Percentiles rank a stretch among this genome's conserved stretches.
Conservation (phyloP, 257 asterid species). For the Echites panduratus region DNA sequence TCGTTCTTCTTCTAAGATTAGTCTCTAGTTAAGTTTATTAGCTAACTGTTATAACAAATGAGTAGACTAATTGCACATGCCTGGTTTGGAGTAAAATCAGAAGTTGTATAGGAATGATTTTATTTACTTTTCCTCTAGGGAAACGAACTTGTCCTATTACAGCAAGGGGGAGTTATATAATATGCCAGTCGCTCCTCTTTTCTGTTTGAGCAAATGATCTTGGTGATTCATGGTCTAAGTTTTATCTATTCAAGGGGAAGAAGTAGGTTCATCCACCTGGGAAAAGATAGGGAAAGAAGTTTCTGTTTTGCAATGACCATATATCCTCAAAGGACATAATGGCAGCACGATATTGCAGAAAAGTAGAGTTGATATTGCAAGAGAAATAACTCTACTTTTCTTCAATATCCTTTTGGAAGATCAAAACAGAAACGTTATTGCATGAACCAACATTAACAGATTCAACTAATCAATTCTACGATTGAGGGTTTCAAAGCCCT, state of each 20-base stretch:
- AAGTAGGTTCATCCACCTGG: neutral
- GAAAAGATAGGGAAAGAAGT: neutral
- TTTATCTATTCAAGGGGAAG: neutral
- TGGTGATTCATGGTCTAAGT: neutral
- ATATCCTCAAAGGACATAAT: neutral
- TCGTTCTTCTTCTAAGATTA: conserved; percentile 25
- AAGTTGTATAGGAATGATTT: too few species aligned
- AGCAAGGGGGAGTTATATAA: too few species aligned
- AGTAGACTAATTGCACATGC: neutral
- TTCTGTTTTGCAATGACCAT: neutral
- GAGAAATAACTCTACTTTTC: neutral
- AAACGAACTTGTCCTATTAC: too few species aligned
- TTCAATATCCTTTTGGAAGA: neutral
- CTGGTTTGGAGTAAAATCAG: too few species aligned
- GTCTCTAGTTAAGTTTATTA: conserved; percentile 3
- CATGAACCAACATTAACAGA: too few species aligned
- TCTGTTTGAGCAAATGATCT: neutral
- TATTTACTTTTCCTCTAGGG: too few species aligned
- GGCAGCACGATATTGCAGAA: neutral
- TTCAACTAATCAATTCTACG: too few species aligned
- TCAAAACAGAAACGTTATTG: neutral
- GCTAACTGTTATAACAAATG: neutral
- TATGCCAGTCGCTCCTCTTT: too few species aligned
- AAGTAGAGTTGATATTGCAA: too few species aligned
- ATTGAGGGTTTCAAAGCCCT: neutral